Evolutionary conservation across 176 grass and related monocot species (phyloP).

Genomic region (Triticum turgidum): DNA sequence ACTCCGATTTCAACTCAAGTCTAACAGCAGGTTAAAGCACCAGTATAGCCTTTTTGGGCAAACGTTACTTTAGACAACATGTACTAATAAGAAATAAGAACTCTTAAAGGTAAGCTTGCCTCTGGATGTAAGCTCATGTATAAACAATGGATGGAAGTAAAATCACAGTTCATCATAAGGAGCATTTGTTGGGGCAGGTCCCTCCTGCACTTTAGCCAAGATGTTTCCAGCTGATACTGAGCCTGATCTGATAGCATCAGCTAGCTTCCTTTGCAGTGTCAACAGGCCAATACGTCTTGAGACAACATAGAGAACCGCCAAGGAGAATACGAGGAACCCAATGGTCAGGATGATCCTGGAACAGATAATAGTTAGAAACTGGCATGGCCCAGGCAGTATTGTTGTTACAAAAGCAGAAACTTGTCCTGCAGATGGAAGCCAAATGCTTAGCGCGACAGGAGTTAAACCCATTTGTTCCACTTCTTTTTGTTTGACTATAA

Average conservation of each 20-base stretch:
- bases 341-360: conserved; percentile 65
- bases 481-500: not conserved
- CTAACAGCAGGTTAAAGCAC: not conserved
- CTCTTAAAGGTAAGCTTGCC: not conserved
- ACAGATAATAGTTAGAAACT: conserved; percentile 27
- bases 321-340: conserved; percentile 72
- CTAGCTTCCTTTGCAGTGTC: conserved; percentile 77
- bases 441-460: not conserved
- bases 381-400: not conserved
- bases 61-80: not conserved
- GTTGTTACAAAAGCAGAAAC: not conserved
- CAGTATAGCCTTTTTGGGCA: not conserved
- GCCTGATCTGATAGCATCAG: conserved; percentile 74
- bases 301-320: conserved; percentile 59
- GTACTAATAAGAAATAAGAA: not conserved
- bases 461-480: not conserved
- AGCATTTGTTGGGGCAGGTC: conserved; percentile 3
- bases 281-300: conserved; percentile 67
- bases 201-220: conserved; percentile 31
- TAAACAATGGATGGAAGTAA: not conserved
- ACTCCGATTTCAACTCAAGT: not conserved
- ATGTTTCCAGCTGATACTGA: conserved; percentile 53
- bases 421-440: not conserved
- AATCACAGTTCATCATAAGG: conserved; percentile 68
- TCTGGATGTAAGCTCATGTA: not conserved